Percentiles rank a stretch among this genome's conserved stretches.
phyloP scores from a whole-genome alignment of 306 rosid genomes.

The Adenanthera pavonina region DNA sequence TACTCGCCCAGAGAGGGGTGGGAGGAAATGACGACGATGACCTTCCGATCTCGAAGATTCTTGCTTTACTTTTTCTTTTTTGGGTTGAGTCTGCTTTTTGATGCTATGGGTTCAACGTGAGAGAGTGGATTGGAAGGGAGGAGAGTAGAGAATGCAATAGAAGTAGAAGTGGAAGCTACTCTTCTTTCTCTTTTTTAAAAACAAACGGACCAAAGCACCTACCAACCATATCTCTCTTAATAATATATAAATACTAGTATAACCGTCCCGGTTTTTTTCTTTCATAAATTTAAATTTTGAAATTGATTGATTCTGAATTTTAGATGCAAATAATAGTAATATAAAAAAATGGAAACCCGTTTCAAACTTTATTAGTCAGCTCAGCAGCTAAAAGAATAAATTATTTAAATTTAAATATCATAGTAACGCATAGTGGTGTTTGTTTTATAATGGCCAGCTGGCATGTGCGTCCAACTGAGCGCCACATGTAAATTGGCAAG shows the following conservation, averaged over 20 bases:
- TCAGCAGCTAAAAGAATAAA: too few relatives aligned
- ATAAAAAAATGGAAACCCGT: background rate
- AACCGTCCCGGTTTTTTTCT: background rate
- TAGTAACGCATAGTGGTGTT: background rate
- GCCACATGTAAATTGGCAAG: background rate
- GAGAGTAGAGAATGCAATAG: background rate
- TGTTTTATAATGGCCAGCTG: background rate
- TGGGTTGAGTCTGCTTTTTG: background rate
- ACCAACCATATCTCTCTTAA: background rate
- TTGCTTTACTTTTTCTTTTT: background rate
- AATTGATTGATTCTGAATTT: background rate
- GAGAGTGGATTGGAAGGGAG: slow-evolving; percentile 9
- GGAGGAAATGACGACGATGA: slow-evolving; percentile 19
- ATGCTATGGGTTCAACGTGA: background rate
- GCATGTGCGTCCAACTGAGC: background rate
- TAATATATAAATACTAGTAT: background rate
- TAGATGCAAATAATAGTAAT: background rate
- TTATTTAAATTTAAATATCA: background rate
- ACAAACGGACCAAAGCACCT: background rate
- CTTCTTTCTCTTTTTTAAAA: background rate
- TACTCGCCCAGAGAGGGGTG: background rate
- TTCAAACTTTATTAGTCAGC: background rate
- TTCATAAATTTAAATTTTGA: background rate
- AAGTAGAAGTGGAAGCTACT: slow-evolving; percentile 18
- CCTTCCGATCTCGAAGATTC: slow-evolving; percentile 30